Base-by-base conservation (phyloP, 495 filamentous ascomycete genomes). In the Choiromyces venosus region DNA sequence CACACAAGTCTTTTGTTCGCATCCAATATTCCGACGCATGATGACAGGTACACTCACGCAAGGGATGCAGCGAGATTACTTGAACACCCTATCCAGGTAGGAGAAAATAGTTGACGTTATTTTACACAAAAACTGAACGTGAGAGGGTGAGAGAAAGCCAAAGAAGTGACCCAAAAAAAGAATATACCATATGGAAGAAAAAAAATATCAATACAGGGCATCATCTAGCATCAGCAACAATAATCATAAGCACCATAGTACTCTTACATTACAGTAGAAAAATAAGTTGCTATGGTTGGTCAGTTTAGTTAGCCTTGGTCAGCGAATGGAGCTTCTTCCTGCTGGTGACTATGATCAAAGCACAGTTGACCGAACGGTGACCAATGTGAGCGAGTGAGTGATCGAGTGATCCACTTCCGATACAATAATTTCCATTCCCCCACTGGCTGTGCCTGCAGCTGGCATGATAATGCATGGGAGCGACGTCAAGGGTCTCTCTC, bases 31-130 rank as follows among this genome's bases (percentile, higher is more conserved):
- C 69, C 73, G 75, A 77, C 76, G 74, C 66, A 70, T 69, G 69
- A 65, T 77, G 69, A 76, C 75, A 76, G 75, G 72, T 70, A 77
- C 69, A 67, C 71, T 65, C 52, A 77, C 68, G 75, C 70, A 77
- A 77, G 75, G 75, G 74, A 33, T 68, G 74, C 25, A 38, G n/a
- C 65, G 37, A 68, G 37, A 46, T 52, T 72, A 73, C 44, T 65
- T 65, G 61, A 40, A 40, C 61, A 72, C 38, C 46, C 42, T 37
- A 68, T 25, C 64, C 46, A 68, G 68, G 21, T 4, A 25, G 4
- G 52, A 29, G 25, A 61, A 61, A 61, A 61, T 29, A 61, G 10
- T 12, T 29, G 25, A 29, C 10, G n/a, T 12, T 61, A 61, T 61
- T 61, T 16, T 16, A 16, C 52, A 61, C 25, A 61, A 52, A 52